A percentile compares a stretch with the other conserved stretches of the same genome.
These are phyloP conservation scores for Claviceps sorghi DNA, from an alignment of 2,329 filamentous ascomycete species.

Conservation along the genomic window DNA sequence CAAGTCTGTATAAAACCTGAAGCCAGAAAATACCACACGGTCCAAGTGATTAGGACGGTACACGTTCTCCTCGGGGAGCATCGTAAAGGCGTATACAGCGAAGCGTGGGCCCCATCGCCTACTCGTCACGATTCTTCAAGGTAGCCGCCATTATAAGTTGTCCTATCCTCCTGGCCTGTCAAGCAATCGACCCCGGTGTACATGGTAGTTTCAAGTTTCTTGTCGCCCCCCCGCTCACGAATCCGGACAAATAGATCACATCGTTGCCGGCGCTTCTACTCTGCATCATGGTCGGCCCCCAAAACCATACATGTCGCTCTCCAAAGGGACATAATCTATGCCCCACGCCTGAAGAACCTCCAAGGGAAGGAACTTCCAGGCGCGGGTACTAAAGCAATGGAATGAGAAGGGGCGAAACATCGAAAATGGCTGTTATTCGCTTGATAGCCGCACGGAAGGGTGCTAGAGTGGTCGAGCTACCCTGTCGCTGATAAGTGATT, in stretches of 20 bases:
- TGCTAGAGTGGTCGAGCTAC: not conserved
- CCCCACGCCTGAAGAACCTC: slow-evolving; percentile 27
- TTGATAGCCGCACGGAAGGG: not conserved
- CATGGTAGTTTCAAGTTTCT: not conserved
- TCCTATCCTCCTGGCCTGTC: not conserved
- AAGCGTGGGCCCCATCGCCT: no score
- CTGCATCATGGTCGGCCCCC: slow-evolving; percentile 26
- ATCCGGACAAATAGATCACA: slow-evolving; percentile 18
- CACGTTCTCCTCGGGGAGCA: no score
- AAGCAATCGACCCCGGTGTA: no score
- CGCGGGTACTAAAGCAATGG: slow-evolving; percentile 16
- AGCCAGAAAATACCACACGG: no score
- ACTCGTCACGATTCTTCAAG: no score
- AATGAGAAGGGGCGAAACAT: not conserved
- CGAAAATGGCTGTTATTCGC: not conserved
- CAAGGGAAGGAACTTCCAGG: slow-evolving; percentile 17
- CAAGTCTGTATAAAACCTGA: no score
- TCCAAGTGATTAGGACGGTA: no score
- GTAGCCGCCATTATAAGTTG: no score
- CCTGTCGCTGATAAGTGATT: not conserved
- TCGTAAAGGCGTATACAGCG: no score
- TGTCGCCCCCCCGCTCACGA: not conserved
- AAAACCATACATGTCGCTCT: slow-evolving; percentile 23
- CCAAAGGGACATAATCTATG: slow-evolving; percentile 29
- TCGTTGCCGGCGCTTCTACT: slow-evolving; percentile 26